These are phyloP conservation scores for Hymenoscyphus repandus DNA, from an alignment of 2,329 filamentous ascomycete species.

Conservation along the genomic window DNA sequence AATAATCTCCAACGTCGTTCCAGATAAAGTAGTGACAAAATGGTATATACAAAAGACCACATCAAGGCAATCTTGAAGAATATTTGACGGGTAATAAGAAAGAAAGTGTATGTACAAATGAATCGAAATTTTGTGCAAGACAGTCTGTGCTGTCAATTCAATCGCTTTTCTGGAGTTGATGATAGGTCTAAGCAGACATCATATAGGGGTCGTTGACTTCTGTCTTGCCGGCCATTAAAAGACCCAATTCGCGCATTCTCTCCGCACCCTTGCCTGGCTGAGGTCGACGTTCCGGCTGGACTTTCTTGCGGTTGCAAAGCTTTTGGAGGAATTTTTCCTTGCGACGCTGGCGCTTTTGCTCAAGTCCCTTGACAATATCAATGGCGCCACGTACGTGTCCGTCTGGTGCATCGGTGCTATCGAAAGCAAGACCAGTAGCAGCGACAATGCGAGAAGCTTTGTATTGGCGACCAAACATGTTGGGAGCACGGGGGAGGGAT, in stretches of 20 bases:
- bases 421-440: constrained; percentile 34
- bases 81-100: constrained; percentile 10
- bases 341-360: constrained; percentile 87
- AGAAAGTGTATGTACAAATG: constrained; percentile 20
- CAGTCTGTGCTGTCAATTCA: constrained; percentile 13
- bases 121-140: constrained; percentile 12
- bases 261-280: constrained; percentile 83
- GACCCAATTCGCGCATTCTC: constrained; percentile 86
- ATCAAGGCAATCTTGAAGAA: constrained; percentile 5
- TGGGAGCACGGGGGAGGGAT: constrained; percentile 76
- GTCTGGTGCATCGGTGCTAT: constrained; percentile 37
- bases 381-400: constrained; percentile 85
- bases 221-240: constrained; percentile 78
- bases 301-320: constrained; percentile 75
- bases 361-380: constrained; percentile 93
- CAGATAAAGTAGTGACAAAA: constrained; percentile 11
- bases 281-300: constrained; percentile 56
- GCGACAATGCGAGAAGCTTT: constrained; percentile 39
- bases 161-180: background rate
- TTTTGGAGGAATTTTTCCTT: constrained; percentile 91
- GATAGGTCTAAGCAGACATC: constrained; percentile 55
- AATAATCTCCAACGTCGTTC: constrained; percentile 12
- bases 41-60: constrained; percentile 15
- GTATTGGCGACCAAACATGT: constrained; percentile 54
- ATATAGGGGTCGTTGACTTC: constrained; percentile 64